Conservation (phyloP, 2,329 filamentous ascomycete genomes). For the Hysterium pulicare region DNA sequence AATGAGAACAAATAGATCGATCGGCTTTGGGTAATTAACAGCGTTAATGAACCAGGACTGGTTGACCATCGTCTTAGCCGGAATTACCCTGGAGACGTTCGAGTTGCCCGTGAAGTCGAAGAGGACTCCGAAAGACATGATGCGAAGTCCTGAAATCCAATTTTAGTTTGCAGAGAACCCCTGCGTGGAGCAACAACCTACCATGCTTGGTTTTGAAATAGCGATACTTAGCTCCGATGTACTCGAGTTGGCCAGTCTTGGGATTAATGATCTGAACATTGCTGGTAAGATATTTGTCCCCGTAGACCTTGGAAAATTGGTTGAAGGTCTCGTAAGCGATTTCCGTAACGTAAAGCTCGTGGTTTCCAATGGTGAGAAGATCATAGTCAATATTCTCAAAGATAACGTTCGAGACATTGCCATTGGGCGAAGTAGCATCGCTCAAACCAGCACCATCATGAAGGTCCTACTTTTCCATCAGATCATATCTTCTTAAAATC, state of each 20-base stretch:
- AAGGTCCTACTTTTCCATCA: conserved; percentile 53
- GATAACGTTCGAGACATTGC: conserved; percentile 51
- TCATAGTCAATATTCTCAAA: conserved; percentile 55
- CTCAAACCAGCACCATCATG: conserved; percentile 64
- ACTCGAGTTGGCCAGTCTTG: conserved; percentile 41
- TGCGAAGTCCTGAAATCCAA: conserved; percentile 36
- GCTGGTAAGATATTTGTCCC: conserved; percentile 52
- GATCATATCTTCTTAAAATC: background rate
- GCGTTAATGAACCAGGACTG: conserved; percentile 61
- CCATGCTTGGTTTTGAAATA: conserved; percentile 51
- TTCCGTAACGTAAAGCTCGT: conserved; percentile 62
- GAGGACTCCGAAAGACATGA: conserved; percentile 53
- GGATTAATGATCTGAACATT: conserved; percentile 51
- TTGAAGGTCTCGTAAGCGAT: conserved; percentile 61
- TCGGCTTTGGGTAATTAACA: conserved; percentile 51
- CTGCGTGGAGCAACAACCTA: conserved; percentile 7
- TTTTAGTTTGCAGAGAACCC: no score
- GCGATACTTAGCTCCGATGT: conserved; percentile 47
- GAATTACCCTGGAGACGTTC: conserved; percentile 60
- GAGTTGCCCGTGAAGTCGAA: conserved; percentile 55
- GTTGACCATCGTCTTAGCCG: conserved; percentile 50
- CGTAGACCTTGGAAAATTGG: conserved; percentile 57
- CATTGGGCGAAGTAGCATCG: conserved; percentile 58
- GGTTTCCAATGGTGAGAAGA: conserved; percentile 57
- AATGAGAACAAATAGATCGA: conserved; percentile 62